Evolutionary conservation across 306 rosid species (phyloP).

Genomic region (Biancaea sappan): DNA sequence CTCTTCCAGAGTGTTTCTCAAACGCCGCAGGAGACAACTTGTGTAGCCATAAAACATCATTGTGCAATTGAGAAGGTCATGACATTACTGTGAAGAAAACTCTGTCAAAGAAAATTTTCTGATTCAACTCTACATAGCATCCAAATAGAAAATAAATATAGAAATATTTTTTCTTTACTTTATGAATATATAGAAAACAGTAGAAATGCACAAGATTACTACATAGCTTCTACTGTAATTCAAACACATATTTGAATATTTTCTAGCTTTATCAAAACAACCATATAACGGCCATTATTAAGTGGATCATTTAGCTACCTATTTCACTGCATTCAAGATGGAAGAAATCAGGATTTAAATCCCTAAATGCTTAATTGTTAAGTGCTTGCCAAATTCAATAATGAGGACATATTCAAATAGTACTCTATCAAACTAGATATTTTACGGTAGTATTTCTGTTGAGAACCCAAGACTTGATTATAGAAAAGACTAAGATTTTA

Average conservation of each 20-base stretch:
- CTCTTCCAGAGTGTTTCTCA: slow-evolving; percentile 89
- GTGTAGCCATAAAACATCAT: slow-evolving; percentile 37
- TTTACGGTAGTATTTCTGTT: slow-evolving; percentile 7
- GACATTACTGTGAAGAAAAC: background rate
- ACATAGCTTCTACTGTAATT: background rate
- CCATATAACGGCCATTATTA: background rate
- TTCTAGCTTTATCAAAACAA: background rate
- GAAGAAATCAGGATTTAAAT: slow-evolving; percentile 8
- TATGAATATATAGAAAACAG: slow-evolving; percentile 9
- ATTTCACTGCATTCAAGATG: background rate
- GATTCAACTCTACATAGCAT: background rate
- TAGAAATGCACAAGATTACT: background rate
- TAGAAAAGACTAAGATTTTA: no score
- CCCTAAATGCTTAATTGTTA: background rate
- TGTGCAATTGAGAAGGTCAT: background rate
- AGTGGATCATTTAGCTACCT: slow-evolving; percentile 3
- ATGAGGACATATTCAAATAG: background rate
- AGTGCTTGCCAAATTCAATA: slow-evolving; percentile 1
- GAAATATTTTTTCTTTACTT: background rate
- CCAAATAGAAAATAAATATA: background rate
- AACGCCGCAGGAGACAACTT: slow-evolving; percentile 77
- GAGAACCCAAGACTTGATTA: no score
- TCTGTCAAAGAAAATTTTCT: background rate
- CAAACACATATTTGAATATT: background rate
- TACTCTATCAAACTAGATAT: background rate